phyloP scores from a whole-genome alignment of 805 yeast species.

The Yamadazyma akitaensis region DNA sequence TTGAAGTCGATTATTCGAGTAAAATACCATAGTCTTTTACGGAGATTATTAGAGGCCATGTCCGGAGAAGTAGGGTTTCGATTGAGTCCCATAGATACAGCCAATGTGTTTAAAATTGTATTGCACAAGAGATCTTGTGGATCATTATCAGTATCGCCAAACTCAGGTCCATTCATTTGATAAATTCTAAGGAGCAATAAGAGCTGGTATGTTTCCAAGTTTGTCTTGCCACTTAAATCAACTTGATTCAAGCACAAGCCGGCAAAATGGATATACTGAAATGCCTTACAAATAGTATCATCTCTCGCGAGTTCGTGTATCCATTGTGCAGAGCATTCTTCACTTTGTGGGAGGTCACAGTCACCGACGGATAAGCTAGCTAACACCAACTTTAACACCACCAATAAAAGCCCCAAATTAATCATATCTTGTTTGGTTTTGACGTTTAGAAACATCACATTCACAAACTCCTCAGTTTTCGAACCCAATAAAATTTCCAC shows the following conservation, averaged over 20 bases:
- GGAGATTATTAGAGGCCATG: slow-evolving; percentile 16
- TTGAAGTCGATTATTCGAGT: not conserved
- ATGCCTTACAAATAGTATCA: slow-evolving; percentile 9
- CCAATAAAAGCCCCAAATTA: slow-evolving; percentile 28
- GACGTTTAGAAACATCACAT: not conserved
- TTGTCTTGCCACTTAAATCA: slow-evolving; percentile 32
- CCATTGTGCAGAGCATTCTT: not conserved
- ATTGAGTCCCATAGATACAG: slow-evolving; percentile 36
- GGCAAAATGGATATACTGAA: slow-evolving; percentile 6
- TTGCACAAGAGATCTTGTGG: slow-evolving; percentile 54
- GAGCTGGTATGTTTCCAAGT: slow-evolving; percentile 53
- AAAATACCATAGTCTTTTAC: slow-evolving; percentile 23
- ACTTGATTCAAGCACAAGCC: slow-evolving; percentile 29
- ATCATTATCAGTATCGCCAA: slow-evolving; percentile 56
- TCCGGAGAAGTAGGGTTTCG: slow-evolving; percentile 30
- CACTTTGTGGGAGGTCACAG: not conserved
- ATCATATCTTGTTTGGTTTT: slow-evolving; percentile 23
- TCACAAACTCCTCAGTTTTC: not conserved
- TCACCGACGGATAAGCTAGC: not conserved
- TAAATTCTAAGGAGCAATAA: slow-evolving; percentile 50
- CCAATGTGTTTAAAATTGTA: slow-evolving; percentile 39
- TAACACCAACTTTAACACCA: slow-evolving; percentile 28
- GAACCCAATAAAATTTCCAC: not conserved
- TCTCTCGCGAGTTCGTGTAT: not conserved
- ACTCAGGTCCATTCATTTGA: slow-evolving; percentile 47